Evolutionary conservation across 2,329 filamentous ascomycete species (phyloP), one percentile per base, ranked within the genome.

Genomic region (Alternaria triticina): DNA sequence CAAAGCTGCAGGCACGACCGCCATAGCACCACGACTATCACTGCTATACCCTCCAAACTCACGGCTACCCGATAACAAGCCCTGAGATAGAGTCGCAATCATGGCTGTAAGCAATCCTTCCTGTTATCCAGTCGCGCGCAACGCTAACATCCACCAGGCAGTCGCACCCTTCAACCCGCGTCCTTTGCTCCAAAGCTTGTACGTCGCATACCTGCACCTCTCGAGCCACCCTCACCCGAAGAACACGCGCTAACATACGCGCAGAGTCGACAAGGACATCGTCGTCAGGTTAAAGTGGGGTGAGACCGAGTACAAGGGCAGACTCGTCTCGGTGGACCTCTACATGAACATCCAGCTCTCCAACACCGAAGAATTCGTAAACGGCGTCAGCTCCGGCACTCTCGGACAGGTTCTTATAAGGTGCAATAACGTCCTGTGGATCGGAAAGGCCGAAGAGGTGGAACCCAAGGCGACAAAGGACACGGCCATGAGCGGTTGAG

Each of bases 371-470:
- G 96, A 99, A 82, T 97, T 91, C 82, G 92, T 97, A 77, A 89
- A 94, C 78, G 91, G 93, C 72, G 92, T 96, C 86, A 90, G 89
- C 79, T 93, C 91, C 36, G 95, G 94, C 61, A 88, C 88, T 52
- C 83, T 99, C 70, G 96, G 96, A 7, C 91, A 97, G 82, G 94
- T 99, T 49, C 82, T 99, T 74, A 98, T 99, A 77, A 86, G 95
- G 91, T 96, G 94, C 83, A 98, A 98, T 83, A 98, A 98, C 78
- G 95, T 98, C n/a, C 86, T 98, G 50, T 98, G 93, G 91, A 95
- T 98, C 75, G 87, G 86, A 36, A 85, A 84, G 45, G 85, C 85
- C 25, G 84, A 86, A 47, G 83, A 82, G 54, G 75, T 79, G 11
- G 70, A 78, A 52, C 82, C 85, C 6, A 76, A 74, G 61, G 81